A percentile compares a stretch with the other conserved stretches of the same genome.
Evolutionary conservation across 1,284 basidiomycete genomes (phyloP).

Genomic region (Golubevia pallescens): DNA sequence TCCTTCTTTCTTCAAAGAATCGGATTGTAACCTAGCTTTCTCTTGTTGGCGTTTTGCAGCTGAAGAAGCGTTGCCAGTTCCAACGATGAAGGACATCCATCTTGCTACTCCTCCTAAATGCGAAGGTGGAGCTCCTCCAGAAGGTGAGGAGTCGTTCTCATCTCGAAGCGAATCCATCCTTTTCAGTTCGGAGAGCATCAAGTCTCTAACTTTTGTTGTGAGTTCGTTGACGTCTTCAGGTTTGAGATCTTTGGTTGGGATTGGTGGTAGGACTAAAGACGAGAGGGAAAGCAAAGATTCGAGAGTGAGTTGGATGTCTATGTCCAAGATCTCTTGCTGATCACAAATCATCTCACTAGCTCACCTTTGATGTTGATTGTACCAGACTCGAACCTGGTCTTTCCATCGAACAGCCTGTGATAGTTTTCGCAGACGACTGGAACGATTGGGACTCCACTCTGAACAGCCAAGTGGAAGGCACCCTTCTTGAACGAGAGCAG

Average conservation of each 20-base stretch:
- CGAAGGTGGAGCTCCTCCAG: background rate
- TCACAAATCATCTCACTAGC: constrained; percentile 33
- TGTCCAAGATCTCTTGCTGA: constrained; percentile 9
- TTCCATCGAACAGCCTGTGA: constrained; percentile 77
- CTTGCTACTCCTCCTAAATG: constrained; percentile 6
- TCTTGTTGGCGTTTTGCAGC: constrained; percentile 14
- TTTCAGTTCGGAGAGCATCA: constrained; percentile 75
- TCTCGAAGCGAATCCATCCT: background rate
- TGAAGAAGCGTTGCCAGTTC: constrained; percentile 15
- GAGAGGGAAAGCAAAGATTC: constrained; percentile 6
- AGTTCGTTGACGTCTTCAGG: constrained; percentile 73
- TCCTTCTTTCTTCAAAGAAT: constrained; percentile 4
- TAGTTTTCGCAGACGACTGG: constrained; percentile 96
- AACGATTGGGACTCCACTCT: constrained; percentile 77
- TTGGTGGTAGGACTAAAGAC: constrained; percentile 75
- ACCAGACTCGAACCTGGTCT: constrained; percentile 78
- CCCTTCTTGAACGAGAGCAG: constrained; percentile 94
- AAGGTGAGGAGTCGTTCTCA: background rate
- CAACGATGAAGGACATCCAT: constrained; percentile 44
- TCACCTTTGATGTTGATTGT: constrained; percentile 80
- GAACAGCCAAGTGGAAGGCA: constrained; percentile 92
- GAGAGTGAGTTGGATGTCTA: constrained; percentile 10
- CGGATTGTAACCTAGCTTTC: constrained; percentile 13
- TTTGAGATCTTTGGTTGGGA: constrained; percentile 75
- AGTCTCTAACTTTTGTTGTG: constrained; percentile 71